phyloP scores from a whole-genome alignment of 2,329 filamentous ascomycete species.

The Colletotrichum sp. region DNA sequence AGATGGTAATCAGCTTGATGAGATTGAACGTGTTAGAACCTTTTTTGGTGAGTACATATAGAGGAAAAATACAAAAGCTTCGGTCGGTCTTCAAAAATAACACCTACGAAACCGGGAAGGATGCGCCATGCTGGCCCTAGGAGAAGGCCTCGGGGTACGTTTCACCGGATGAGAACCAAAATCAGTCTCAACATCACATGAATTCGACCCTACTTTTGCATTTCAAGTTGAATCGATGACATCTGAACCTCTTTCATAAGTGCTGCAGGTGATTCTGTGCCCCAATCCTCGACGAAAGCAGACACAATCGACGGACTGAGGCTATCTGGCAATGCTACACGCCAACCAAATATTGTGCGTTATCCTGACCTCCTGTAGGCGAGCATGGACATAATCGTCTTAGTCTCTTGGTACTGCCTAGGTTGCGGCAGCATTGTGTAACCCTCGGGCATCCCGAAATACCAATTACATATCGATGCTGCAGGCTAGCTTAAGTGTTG shows the following conservation, averaged over 20 bases:
- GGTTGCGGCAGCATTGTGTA: background rate
- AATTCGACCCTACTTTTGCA: fast-evolving
- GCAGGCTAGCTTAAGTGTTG: background rate
- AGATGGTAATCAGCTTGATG: background rate
- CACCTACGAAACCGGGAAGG: background rate
- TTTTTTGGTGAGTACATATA: background rate
- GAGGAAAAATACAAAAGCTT: background rate
- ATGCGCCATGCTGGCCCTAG: background rate
- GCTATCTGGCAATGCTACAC: background rate
- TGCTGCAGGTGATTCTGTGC: fast-evolving
- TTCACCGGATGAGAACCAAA: background rate
- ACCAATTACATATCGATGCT: background rate
- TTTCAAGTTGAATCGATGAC: background rate
- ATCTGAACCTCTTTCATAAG: fast-evolving
- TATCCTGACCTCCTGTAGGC: background rate
- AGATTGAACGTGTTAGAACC: background rate
- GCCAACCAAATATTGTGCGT: background rate
- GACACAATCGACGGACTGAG: fast-evolving
- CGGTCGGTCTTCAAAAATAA: background rate
- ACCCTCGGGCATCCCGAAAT: background rate
- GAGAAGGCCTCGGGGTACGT: background rate
- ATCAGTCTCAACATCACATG: background rate
- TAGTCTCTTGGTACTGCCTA: fast-evolving
- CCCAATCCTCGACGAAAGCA: background rate
- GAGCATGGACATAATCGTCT: fast-evolving